Evolutionary conservation across 176 grass and related monocot species (phyloP).

Genomic region (Lolium perenne): DNA sequence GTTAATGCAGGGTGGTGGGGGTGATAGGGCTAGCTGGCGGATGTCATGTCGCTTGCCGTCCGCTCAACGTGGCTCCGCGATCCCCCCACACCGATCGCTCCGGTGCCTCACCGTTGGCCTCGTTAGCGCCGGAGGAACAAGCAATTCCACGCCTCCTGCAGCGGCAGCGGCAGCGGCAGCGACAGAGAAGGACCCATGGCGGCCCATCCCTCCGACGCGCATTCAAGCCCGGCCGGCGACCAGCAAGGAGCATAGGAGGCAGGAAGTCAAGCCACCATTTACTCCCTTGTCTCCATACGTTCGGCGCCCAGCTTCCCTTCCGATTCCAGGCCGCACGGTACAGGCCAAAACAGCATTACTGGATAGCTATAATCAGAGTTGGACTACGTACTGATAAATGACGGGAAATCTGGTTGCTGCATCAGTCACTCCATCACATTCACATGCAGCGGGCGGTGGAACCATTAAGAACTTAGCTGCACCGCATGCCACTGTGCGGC

Average conservation of each 20-base stretch:
- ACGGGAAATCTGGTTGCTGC: constrained; percentile 39
- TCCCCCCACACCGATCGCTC: background rate
- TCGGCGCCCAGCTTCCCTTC: background rate
- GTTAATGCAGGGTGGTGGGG: constrained; percentile 37
- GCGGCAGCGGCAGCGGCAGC: constrained; percentile 32
- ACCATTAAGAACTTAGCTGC: background rate
- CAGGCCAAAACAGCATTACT: constrained; percentile 17
- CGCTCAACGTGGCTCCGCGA: constrained; percentile 26
- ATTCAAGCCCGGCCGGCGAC: constrained; percentile 39
- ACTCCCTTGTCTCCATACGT: constrained; percentile 45
- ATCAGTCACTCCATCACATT: constrained; percentile 20
- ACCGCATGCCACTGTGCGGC: constrained; percentile 29
- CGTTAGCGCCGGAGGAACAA: background rate
- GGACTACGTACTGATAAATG: constrained; percentile 42
- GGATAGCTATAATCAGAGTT: constrained; percentile 36
- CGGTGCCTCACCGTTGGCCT: background rate
- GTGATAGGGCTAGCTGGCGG: constrained; percentile 24
- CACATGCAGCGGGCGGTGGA: background rate
- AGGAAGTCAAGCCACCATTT: constrained; percentile 54
- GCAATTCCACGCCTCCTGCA: background rate
- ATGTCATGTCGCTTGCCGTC: constrained; percentile 21
- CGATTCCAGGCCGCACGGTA: constrained; percentile 15
- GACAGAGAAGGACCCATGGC: constrained; percentile 42
- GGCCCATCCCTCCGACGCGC: constrained; percentile 35
- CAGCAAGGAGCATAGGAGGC: constrained; percentile 21